A percentile compares a stretch with the other conserved stretches of the same genome.
Evolutionary conservation across 371 early-diverging fungal genomes (phyloP).

Genomic region (Dentiscutata heterogama): DNA sequence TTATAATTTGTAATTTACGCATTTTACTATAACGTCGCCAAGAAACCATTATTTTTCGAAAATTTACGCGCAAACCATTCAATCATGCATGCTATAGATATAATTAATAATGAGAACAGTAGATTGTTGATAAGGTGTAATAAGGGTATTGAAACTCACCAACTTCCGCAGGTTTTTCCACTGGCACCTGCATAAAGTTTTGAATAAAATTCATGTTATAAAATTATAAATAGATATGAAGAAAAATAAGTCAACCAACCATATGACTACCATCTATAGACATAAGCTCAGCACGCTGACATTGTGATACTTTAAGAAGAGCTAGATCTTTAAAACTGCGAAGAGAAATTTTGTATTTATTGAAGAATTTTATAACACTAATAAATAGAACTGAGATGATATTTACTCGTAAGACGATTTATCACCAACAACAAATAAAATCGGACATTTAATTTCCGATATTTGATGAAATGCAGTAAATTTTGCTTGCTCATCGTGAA

Average conservation of each 20-base stretch:
- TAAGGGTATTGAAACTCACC: no score
- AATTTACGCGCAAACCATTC: no score
- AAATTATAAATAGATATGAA: neutral
- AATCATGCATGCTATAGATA: no score
- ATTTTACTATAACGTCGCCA: no score
- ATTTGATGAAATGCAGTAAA: neutral
- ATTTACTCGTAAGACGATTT: neutral
- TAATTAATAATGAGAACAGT: no score
- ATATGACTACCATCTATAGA: neutral
- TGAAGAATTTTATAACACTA: no score
- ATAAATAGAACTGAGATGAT: no score
- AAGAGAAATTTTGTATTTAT: neutral
- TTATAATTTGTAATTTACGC: no score
- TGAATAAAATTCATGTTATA: neutral
- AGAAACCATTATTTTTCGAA: no score
- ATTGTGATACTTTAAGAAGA: neutral
- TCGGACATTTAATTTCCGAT: neutral
- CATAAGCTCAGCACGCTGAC: neutral
- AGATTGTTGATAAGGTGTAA: no score
- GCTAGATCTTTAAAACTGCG: neutral
- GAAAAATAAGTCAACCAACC: neutral
- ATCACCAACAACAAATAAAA: constrained; percentile 6
- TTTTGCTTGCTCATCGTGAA: neutral
- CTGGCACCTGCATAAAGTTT: neutral
- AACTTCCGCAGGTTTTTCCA: constrained; percentile 14